Conservation (phyloP, 768 basidiomycete species). For the Plicaturopsis crispa region DNA sequence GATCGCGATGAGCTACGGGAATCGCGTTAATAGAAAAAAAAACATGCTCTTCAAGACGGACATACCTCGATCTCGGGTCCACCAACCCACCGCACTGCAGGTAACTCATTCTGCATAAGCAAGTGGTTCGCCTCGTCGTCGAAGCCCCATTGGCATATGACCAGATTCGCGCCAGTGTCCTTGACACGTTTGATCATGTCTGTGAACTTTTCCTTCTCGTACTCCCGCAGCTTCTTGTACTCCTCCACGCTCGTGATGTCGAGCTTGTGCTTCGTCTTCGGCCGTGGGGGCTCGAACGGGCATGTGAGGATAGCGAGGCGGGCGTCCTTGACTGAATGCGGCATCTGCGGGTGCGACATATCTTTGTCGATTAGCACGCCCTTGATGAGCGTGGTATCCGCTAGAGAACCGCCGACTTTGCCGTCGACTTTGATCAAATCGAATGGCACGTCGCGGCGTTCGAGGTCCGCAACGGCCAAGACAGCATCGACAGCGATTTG, state of each 20-base stretch:
- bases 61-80: constrained; percentile 96
- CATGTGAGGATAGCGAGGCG: constrained; percentile 95
- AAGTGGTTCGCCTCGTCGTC: constrained; percentile 99
- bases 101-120: constrained; percentile 95
- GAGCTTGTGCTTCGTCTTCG: constrained; percentile 98
- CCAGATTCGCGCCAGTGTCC: constrained; percentile 94
- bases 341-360: constrained; percentile 99
- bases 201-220: constrained; percentile 93
- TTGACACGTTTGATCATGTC: constrained; percentile 98
- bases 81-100: constrained; percentile 98
- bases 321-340: constrained; percentile 78
- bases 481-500: constrained; percentile 98
- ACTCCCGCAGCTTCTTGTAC: constrained; percentile 88
- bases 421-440: constrained; percentile 99
- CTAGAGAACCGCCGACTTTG: constrained; percentile 95
- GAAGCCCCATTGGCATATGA: constrained; percentile 99
- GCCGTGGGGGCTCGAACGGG: constrained; percentile 97
- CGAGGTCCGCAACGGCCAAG: constrained; percentile 88
- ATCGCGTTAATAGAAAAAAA: neutral
- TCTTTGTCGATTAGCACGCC: constrained; percentile 99
- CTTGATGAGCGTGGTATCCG: constrained; percentile 90
- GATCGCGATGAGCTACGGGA: constrained; percentile 86
- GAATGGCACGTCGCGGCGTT: constrained; percentile 91
- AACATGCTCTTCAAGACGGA: constrained; percentile 1
- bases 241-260: constrained; percentile 97